Conservation (phyloP, 2,329 filamentous ascomycete species). For the Sclerotinia trifoliorum region DNA sequence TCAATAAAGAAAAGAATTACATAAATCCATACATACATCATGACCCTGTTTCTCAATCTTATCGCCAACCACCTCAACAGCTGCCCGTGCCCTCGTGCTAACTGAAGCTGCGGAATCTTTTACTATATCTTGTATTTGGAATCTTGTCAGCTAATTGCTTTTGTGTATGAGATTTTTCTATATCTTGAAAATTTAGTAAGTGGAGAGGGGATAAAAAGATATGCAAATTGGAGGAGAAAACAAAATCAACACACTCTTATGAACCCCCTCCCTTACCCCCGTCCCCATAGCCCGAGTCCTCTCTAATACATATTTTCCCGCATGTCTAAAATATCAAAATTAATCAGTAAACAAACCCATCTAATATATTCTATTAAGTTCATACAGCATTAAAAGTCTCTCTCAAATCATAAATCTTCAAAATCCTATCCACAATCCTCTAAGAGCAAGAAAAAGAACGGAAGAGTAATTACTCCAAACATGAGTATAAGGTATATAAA, state of each 20-base stretch:
- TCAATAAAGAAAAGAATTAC: neutral
- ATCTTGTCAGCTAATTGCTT: too few relatives aligned
- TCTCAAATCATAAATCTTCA: neutral
- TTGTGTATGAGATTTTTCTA: too few relatives aligned
- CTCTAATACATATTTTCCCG: neutral
- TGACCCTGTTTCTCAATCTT: conserved; percentile 7
- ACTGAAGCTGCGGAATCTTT: neutral
- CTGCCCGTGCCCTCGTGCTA: neutral
- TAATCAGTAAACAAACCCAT: too few relatives aligned
- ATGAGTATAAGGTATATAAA: too few relatives aligned
- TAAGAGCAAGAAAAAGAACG: too few relatives aligned
- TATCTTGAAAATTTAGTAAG: too few relatives aligned
- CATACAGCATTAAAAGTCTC: too few relatives aligned
- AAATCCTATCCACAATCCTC: neutral
- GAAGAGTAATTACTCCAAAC: too few relatives aligned
- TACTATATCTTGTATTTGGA: neutral
- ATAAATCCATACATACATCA: neutral
- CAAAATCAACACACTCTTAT: neutral
- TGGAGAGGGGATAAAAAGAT: neutral
- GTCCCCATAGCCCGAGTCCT: neutral
- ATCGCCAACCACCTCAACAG: neutral
- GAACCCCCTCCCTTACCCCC: neutral
- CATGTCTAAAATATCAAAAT: neutral
- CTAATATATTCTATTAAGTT: too few relatives aligned
- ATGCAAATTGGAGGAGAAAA: neutral